phyloP scores from a whole-genome alignment of 441 rosid species.

The Gossypium davidsonii region DNA sequence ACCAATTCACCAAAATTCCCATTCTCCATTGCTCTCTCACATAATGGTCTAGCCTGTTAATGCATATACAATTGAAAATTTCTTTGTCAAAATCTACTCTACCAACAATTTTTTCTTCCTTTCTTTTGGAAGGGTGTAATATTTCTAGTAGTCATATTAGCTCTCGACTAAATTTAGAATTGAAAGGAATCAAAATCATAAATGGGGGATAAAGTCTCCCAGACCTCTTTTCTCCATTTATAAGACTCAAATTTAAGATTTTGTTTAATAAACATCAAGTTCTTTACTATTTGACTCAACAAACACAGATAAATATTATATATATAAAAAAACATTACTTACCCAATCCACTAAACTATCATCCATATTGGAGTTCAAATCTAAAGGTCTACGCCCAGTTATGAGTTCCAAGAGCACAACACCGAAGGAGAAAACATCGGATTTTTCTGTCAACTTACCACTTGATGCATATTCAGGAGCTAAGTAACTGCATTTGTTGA shows the following conservation, averaged over 20 bases:
- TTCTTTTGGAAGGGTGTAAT: too few species aligned
- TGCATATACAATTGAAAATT: conserved; percentile 4
- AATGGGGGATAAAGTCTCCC: too few species aligned
- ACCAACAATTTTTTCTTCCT: too few species aligned
- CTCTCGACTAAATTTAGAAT: too few species aligned
- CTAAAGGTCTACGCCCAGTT: conserved; percentile 72
- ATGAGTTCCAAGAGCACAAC: conserved; percentile 79
- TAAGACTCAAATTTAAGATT: too few species aligned
- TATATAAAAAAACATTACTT: background rate
- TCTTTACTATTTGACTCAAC: too few species aligned
- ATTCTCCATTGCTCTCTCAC: conserved; percentile 40
- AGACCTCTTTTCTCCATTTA: too few species aligned
- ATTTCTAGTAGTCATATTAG: too few species aligned
- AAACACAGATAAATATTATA: too few species aligned
- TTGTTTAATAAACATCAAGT: too few species aligned
- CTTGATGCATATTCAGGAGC: conserved; percentile 96
- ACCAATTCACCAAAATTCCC: conserved; percentile 45
- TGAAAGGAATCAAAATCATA: too few species aligned
- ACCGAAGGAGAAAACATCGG: conserved; percentile 89
- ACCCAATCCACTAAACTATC: conserved; percentile 92
- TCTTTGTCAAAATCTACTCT: background rate
- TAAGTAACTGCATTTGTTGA: conserved; percentile 48
- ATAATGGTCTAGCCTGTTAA: conserved; percentile 71
- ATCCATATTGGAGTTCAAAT: conserved; percentile 46
- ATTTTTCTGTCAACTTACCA: conserved; percentile 83